A percentile compares a stretch with the other conserved stretches of the same genome.
phyloP scores from a whole-genome alignment of 164 flowering plant genomes.

The Nymphaea colorata region DNA sequence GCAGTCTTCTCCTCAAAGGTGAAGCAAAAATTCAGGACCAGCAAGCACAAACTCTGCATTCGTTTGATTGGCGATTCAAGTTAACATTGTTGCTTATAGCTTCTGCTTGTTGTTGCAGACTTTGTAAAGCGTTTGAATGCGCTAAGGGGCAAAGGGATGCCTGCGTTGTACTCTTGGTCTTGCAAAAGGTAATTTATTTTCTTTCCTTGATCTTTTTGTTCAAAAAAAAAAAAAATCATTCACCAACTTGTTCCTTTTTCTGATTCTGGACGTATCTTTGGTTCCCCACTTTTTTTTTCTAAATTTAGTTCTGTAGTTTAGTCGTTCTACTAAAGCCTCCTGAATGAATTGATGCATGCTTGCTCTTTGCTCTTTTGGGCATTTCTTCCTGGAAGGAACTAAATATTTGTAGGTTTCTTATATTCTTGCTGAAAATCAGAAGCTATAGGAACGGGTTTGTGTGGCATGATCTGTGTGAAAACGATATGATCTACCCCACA shows the following conservation, averaged over 20 bases:
- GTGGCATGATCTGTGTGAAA: conserved; percentile 89
- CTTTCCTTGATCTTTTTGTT: no score
- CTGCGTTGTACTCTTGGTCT: conserved; percentile 89
- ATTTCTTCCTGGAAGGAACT: no score
- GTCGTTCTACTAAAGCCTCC: no score
- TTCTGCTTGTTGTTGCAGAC: conserved; percentile 28
- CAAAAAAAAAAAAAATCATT: no score
- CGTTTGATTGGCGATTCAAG: neutral
- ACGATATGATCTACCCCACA: conserved; percentile 78
- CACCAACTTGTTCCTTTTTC: no score
- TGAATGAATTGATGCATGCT: no score
- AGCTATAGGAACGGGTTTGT: conserved; percentile 93
- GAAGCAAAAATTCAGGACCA: neutral
- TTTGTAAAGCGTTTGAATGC: conserved; percentile 67
- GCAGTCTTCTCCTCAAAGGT: conserved; percentile 89
- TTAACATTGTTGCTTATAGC: neutral
- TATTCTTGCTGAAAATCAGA: conserved; percentile 26
- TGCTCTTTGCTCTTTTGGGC: no score
- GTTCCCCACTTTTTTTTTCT: no score
- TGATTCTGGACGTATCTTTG: no score
- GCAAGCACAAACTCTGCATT: neutral
- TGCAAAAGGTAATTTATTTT: conserved; percentile 60
- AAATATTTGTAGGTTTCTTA: no score
- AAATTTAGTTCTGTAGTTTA: no score
- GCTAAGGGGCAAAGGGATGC: conserved; percentile 89